These are phyloP conservation scores for Trapa bicornis DNA, from an alignment of 345 rosid species.

Conservation along the genomic window DNA sequence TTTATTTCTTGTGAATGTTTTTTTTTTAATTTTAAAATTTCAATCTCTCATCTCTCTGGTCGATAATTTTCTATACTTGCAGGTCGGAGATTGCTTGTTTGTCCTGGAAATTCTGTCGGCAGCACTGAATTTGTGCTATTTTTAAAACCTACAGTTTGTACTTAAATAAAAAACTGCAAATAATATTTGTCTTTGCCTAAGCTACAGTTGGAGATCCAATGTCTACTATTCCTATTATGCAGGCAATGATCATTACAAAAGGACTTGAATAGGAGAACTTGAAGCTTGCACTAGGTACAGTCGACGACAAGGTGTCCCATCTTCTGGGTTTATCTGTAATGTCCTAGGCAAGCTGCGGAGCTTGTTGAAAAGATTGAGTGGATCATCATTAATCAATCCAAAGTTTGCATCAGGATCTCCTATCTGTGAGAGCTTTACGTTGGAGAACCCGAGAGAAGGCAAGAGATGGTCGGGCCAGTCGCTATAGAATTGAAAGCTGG, in stretches of 20 bases:
- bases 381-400: constrained; percentile 65
- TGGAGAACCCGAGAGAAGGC: constrained; percentile 76
- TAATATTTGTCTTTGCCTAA: constrained; percentile 10
- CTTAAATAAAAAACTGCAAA: not conserved
- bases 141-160: not conserved
- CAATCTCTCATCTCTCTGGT: not conserved
- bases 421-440: constrained; percentile 76
- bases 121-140: not conserved
- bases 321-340: constrained; percentile 59
- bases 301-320: constrained; percentile 87
- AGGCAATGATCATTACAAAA: constrained; percentile 16
- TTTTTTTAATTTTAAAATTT: not conserved
- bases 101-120: not conserved
- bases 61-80: not conserved
- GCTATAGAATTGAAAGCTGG: constrained; percentile 71
- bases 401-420: constrained; percentile 94
- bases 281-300: constrained; percentile 89
- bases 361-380: constrained; percentile 66
- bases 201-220: constrained; percentile 9
- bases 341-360: constrained; percentile 74
- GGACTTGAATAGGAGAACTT: constrained; percentile 46
- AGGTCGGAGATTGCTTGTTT: not conserved
- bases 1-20: not conserved
- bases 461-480: constrained; percentile 93
- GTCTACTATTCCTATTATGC: constrained; percentile 13